Evolutionary conservation across 2,329 filamentous ascomycete species (phyloP), one percentile per base, ranked within the genome.

Genomic region (Microdochium trichocladiopsis): DNA sequence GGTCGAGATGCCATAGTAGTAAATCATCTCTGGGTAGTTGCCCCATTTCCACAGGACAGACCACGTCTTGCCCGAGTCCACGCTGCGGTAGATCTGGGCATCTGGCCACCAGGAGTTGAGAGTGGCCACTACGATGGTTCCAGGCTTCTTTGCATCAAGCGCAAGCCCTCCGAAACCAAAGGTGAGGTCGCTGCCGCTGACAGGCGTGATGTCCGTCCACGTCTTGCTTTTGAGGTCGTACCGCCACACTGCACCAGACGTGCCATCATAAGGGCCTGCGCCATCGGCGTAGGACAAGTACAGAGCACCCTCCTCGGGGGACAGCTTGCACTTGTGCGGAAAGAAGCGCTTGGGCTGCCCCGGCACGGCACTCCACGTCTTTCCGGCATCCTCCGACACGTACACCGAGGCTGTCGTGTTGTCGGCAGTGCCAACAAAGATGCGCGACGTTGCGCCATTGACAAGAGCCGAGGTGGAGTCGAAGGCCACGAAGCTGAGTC

Each of bases 31-130:
- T 0, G 75, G 75, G 50, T 77, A 77, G 18, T 59, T 67, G 0
- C 67, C 66, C 72, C 75, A 81, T 43, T 72, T 69, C 79, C 79
- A 82, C 23, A 82, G 70, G 0, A 62, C 67, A 2, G 75, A 74
- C 79, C 79, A 82, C 0, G 75, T 79, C 14, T 71, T 66, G 21
- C 75, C 80, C 0, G 77, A 79, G 61, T 83, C 73, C 0, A 66
- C 78, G 3, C 78, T 80, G 23, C 80, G 68, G 66, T 75, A 83
- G 33, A 83, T 67, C 51, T 79, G 74, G 1, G 73, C 78, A 54
- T 83, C 80, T 0, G 80, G 80, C 66, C 73, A 83, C 80, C 80
- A 83, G 16, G 72, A 76, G 64, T 83, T 84, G 41, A 83, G 61
- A 1, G 72, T 73, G 0, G 79, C 78, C 0, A 82, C 79, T 47